These are phyloP conservation scores for Aspergillus leporis DNA, from an alignment of 495 filamentous ascomycete species.

Conservation along the genomic window DNA sequence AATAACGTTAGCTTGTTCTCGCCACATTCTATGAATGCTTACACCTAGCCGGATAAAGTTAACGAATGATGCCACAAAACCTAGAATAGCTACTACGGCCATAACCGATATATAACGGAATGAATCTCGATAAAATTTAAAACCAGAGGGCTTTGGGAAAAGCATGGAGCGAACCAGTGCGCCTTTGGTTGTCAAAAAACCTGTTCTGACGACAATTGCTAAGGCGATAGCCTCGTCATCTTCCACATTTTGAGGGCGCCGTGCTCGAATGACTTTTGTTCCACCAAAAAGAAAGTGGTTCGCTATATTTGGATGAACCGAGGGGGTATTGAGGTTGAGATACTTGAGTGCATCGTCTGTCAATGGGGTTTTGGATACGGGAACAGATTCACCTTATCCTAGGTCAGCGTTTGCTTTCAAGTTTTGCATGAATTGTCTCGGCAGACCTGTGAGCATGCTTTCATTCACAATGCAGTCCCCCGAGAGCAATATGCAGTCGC, in stretches of 20 bases:
- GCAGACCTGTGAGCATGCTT: slow-evolving; percentile 91
- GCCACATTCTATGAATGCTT: slow-evolving; percentile 24
- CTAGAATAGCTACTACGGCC: slow-evolving; percentile 81
- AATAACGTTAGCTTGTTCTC: slow-evolving; percentile 22
- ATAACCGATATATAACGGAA: slow-evolving; percentile 98
- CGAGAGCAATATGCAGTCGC: slow-evolving; percentile 86
- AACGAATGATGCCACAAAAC: slow-evolving; percentile 86
- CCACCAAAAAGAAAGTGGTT: slow-evolving; percentile 91
- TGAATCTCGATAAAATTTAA: slow-evolving; percentile 97
- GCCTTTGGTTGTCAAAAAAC: slow-evolving; percentile 97
- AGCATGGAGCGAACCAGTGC: slow-evolving; percentile 97
- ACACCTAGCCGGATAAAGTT: slow-evolving; percentile 85
- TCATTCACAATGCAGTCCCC: slow-evolving; percentile 99
- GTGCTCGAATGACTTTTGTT: slow-evolving; percentile 90
- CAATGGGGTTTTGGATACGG: slow-evolving; percentile 86
- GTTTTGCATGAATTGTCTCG: background rate
- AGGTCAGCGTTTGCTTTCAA: slow-evolving; percentile 22
- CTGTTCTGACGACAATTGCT: slow-evolving; percentile 88
- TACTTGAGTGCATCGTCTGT: slow-evolving; percentile 76
- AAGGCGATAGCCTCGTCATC: slow-evolving; percentile 90
- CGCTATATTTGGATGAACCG: slow-evolving; percentile 75
- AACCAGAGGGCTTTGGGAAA: slow-evolving; percentile 95
- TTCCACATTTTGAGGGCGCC: slow-evolving; percentile 80
- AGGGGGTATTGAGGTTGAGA: slow-evolving; percentile 74
- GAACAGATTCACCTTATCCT: slow-evolving; percentile 82